Conservation (phyloP, 169 alveolate genomes). For the Besnoitia besnoiti region DNA sequence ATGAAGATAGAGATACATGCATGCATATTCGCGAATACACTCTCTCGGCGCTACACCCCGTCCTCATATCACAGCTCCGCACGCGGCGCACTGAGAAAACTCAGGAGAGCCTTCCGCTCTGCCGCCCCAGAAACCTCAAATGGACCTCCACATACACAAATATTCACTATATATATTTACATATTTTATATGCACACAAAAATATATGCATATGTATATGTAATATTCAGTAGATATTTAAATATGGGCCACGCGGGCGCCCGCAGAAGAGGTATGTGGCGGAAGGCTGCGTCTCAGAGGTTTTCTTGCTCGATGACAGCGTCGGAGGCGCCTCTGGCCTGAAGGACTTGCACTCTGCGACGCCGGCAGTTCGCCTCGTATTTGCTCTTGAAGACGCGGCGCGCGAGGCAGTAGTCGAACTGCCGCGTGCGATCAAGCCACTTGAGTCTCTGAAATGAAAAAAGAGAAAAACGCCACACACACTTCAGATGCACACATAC, state of each 20-base stretch:
- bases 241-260: not conserved
- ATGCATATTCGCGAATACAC: no score
- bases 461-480: not conserved
- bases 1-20: no score
- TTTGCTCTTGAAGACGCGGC: conserved; percentile 30
- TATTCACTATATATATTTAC: not conserved
- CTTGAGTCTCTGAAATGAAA: conserved; percentile 33
- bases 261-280: not conserved
- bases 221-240: not conserved
- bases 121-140: no score
- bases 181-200: not conserved
- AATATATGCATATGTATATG: not conserved
- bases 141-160: not conserved
- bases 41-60: no score
- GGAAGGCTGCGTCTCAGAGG: not conserved
- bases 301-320: not conserved
- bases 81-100: no score
- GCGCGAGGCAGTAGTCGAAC: conserved; percentile 56
- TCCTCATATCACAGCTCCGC: no score
- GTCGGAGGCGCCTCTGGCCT: conserved; percentile 32
- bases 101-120: no score
- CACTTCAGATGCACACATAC: not conserved
- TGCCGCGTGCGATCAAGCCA: conserved; percentile 48
- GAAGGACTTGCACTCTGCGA: not conserved
- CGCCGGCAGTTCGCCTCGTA: conserved; percentile 15